These are phyloP conservation scores for Papiliotrema terrestris DNA, from an alignment of 1,284 basidiomycete species.

Conservation along the genomic window DNA sequence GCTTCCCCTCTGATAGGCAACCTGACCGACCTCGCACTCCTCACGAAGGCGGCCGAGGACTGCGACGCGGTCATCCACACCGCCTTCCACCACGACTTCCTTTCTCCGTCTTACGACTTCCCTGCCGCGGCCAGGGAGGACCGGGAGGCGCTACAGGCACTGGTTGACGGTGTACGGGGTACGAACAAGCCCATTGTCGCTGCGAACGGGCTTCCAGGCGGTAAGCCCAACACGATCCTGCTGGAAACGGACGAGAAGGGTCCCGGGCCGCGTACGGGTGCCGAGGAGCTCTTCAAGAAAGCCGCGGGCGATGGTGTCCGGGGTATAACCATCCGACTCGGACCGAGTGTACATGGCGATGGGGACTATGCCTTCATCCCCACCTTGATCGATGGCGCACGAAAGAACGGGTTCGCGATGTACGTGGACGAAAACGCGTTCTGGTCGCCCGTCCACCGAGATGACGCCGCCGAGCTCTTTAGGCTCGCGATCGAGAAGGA, in stretches of 20 bases:
- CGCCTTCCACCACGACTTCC: constrained; percentile 8
- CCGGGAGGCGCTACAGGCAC: constrained; percentile 13
- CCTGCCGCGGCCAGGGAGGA: neutral
- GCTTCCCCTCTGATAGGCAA: constrained; percentile 7
- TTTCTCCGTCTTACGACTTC: neutral
- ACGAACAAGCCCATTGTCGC: constrained; percentile 24
- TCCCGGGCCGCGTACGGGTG: neutral
- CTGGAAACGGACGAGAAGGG: neutral
- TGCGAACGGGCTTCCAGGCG: constrained; percentile 4
- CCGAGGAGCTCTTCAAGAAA: neutral
- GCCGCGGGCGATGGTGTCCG: constrained; percentile 12
- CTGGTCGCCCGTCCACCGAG: constrained; percentile 22
- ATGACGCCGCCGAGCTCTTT: constrained; percentile 27
- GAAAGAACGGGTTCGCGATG: constrained; percentile 11
- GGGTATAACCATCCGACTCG: constrained; percentile 19
- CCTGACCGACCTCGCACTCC: constrained; percentile 11
- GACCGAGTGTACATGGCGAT: constrained; percentile 23
- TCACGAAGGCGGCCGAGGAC: constrained; percentile 10
- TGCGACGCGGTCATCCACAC: constrained; percentile 23
- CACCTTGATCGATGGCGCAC: constrained; percentile 9
- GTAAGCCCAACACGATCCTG: constrained; percentile 1
- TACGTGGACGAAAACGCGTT: constrained; percentile 16
- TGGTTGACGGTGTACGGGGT: constrained; percentile 18
- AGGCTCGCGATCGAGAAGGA: constrained; percentile 24
- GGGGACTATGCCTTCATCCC: constrained; percentile 17